Base-by-base conservation (phyloP, 352 stramenopile genomes). In the Phytopythium ostracodes region DNA sequence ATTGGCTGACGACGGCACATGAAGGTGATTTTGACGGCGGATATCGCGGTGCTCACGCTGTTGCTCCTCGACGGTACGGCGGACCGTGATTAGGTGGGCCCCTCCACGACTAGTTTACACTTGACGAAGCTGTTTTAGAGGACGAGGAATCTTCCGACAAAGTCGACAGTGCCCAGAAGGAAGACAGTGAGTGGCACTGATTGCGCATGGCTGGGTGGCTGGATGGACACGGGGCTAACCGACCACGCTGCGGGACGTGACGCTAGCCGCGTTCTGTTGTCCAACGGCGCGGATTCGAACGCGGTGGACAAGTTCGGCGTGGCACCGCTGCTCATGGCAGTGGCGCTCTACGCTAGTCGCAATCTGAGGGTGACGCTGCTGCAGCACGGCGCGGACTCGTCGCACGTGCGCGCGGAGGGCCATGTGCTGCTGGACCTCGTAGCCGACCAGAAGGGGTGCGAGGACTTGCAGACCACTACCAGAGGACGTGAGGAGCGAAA, bases 251-350 rank as follows among this genome's bases (percentile, higher is more conserved):
- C 24, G 36, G 1, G 22, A 54, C 4, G 47, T 54, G 47, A 35
- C 17, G 29, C 47, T 4, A 54, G 1, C 17, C 22, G 25, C n/a
- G 22, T 35, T 4, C 47, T 54, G 47, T 24, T 54, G 9, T 25
- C 38, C 10, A 44, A 59, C 25, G 53, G 53, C 14, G 53, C 53
- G 12, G 53, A 59, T 10, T n/a, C 53, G 14, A 59, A 59, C 22
- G 22, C 42, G 12, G 35, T 35, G 36, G 35, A 59, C 18, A 47
- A 59, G 14, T 59, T 51, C n/a, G 53, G 53, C n/a, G 53, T 50
- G 18, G 50, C 53, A 11, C 53, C 53, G n/a, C 20, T 49, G 53
- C 53, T 40, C 7, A 36, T 59, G 14, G 47, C 47, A 2, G 47
- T 24, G 8, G 47, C 47, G 22, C 36, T 54, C 22, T 22, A 54